A percentile compares a stretch with the other conserved stretches of the same genome.
phyloP scores from a whole-genome alignment of 1,139 yeast species.

The Scheffersomyces insectosa region DNA sequence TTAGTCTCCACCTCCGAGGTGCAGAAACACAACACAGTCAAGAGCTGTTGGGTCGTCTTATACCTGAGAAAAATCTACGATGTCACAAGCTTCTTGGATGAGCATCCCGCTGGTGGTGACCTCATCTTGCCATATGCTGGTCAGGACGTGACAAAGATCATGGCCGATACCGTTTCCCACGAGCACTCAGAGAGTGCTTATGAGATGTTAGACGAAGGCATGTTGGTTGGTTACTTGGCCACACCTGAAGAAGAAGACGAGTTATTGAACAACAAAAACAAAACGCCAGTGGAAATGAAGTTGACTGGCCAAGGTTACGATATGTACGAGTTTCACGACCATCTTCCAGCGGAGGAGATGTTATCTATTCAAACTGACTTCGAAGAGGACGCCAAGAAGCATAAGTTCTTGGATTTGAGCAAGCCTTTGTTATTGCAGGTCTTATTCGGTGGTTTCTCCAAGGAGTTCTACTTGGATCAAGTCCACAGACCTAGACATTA shows the following conservation, averaged over 20 bases:
- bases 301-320: constrained; percentile 24
- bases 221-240: constrained; percentile 50
- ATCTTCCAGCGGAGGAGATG: constrained; percentile 70
- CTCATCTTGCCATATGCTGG: constrained; percentile 77
- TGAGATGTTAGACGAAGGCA: constrained; percentile 80
- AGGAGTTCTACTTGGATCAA: constrained; percentile 91
- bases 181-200: constrained; percentile 85
- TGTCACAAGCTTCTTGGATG: constrained; percentile 73
- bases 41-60: constrained; percentile 78
- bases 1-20: constrained; percentile 41
- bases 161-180: constrained; percentile 71
- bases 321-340: constrained; percentile 52
- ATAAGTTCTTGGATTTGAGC: constrained; percentile 82
- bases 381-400: constrained; percentile 65
- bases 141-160: constrained; percentile 73
- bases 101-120: constrained; percentile 88
- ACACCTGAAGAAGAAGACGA: constrained; percentile 46
- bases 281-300: constrained; percentile 45
- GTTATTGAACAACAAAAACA: constrained; percentile 40
- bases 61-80: constrained; percentile 76
- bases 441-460: constrained; percentile 67
- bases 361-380: constrained; percentile 80
- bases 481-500: constrained; percentile 95
- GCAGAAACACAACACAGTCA: constrained; percentile 46
- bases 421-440: constrained; percentile 83